These are phyloP conservation scores for Kodamaea restingae DNA, from an alignment of 805 yeast species.

Conservation along the genomic window DNA sequence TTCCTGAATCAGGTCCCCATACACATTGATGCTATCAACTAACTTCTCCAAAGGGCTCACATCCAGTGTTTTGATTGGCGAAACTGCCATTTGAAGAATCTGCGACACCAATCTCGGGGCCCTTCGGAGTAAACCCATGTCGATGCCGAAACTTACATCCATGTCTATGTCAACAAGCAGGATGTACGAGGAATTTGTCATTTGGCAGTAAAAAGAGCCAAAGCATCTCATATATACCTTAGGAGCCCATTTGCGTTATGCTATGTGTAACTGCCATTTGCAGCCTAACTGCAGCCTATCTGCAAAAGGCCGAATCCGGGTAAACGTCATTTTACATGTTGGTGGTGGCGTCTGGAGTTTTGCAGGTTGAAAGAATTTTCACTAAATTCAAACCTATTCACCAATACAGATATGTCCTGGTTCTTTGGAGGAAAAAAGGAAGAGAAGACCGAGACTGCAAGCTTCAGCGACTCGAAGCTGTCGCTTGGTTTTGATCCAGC, in stretches of 20 bases:
- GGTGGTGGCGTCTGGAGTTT: neutral
- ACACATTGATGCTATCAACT: no score
- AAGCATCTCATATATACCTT: no score
- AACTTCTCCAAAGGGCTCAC: no score
- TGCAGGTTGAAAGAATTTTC: slow-evolving; percentile 7
- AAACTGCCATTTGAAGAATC: no score
- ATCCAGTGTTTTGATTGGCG: no score
- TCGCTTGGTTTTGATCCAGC: slow-evolving; percentile 62
- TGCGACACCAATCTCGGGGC: no score
- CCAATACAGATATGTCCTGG: slow-evolving; percentile 44
- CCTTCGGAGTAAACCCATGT: no score
- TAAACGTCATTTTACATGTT: slow-evolving; percentile 5
- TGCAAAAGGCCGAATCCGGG: slow-evolving; percentile 7
- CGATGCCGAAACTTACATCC: no score
- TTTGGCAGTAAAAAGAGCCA: neutral
- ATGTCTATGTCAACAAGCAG: neutral
- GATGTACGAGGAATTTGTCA: neutral
- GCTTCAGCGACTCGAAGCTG: slow-evolving; percentile 19
- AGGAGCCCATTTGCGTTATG: no score
- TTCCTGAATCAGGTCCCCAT: no score
- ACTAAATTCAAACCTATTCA: slow-evolving; percentile 2
- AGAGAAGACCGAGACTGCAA: slow-evolving; percentile 8
- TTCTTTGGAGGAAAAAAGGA: slow-evolving; percentile 40
- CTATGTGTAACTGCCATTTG: no score
- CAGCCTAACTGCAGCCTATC: no score